Conservation (phyloP, 768 basidiomycete species). For the Amanita thiersii region DNA sequence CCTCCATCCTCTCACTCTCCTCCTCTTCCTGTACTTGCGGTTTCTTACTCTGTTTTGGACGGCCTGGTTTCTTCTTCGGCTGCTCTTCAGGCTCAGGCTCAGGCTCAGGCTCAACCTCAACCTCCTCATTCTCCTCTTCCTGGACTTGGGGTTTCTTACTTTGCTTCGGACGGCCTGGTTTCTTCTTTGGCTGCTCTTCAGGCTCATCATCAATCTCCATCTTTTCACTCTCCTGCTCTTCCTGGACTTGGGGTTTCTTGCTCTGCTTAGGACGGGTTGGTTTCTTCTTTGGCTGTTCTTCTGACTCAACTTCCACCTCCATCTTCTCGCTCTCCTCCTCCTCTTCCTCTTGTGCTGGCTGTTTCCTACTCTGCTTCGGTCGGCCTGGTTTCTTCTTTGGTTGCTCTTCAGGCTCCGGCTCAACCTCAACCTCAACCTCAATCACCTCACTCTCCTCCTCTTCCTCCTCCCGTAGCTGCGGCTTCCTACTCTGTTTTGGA, state of each 20-base stretch:
- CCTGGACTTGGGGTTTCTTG: constrained; percentile 3
- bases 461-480: not conserved
- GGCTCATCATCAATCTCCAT: no score
- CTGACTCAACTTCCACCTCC: not conserved
- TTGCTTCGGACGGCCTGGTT: constrained; percentile 3
- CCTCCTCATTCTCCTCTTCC: no score
- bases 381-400: not conserved
- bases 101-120: no score
- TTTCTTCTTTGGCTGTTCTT: not conserved
- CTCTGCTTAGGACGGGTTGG: not conserved
- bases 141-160: no score
- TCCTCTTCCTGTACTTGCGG: not conserved
- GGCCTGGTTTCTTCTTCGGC: not conserved
- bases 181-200: not conserved
- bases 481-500: constrained; percentile 8
- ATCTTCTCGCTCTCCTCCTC: not conserved
- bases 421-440: constrained; percentile 1
- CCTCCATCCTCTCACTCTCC: not conserved
- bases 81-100: not conserved
- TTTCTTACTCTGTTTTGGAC: constrained; percentile 1
- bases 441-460: constrained; percentile 5
- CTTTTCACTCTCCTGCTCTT: not conserved
- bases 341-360: not conserved
- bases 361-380: constrained; percentile 1
- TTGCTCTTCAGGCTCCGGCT: not conserved